Base-by-base conservation (phyloP, 495 filamentous ascomycete genomes). In the Lepidopterella palustris region DNA sequence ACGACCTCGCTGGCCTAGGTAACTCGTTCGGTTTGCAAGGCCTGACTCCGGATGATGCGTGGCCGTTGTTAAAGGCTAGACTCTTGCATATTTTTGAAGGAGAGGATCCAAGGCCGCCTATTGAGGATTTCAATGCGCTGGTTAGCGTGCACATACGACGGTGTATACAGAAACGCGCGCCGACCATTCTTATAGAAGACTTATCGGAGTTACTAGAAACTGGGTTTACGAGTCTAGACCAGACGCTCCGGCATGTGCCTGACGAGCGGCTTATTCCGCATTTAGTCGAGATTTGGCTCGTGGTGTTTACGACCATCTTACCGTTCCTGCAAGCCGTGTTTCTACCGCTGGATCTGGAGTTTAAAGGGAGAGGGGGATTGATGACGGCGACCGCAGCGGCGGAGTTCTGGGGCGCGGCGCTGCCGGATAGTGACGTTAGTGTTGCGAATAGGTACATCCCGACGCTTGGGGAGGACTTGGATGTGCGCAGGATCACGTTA, bases 251-350 rank as follows among this genome's bases (percentile, higher is more conserved):
- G 4, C 84, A 82, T 6, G 80, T 89, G 0, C 80, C 88, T 0
- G 92, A 97, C 63, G 91, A 96, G 42, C 82, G 84, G 51, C 76
- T 96, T 11, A 88, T 96, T 25, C 87, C 89, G 0, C 81, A 87
- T 63, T 79, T 99, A 1, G 92, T 96, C 5, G 90, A 96, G 65
- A 83, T 95, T 65, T 99, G 95, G 95, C 82, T 92, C 39, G 80
- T 92, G 45, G 88, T 95, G 1, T 97, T 96, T 66, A 88, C 89
- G 6, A 88, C 79, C 20, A 87, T 97, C 48, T 74, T 97, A 11
- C 95, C 95, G 0, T 99, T 95, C 69, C 85, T 97, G 58, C 95
- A 99, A 76, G 92, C 92, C 0, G 92, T 96, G 4, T 96, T 99
- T 70, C 78, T 99, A 2, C 95, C 93, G 0, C 76, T 99, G 11